Base-by-base conservation (phyloP, 495 filamentous ascomycete species). In the Hamigera avellanea region DNA sequence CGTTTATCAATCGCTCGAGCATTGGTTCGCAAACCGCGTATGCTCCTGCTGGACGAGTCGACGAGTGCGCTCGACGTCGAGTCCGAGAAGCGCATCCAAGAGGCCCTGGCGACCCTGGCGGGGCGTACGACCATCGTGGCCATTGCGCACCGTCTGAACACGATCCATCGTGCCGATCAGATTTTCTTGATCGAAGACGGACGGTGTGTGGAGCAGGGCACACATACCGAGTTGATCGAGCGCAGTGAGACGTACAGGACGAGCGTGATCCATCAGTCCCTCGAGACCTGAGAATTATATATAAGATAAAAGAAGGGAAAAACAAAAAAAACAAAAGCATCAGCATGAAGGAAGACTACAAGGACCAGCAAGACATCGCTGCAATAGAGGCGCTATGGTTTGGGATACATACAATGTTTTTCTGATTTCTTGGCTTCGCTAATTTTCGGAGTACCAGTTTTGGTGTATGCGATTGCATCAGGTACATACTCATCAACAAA, bases 1-100 rank as follows among this genome's bases (percentile, higher is more conserved):
- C 64, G 83, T 10, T 53, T 93, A 13, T 70, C 79, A 1, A 82
- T 93, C 35, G 84, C 85, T 1, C 59, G 85, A 14, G 83, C 84
- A 0, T 60, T 89, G 17, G 72, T 93, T 8, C 72, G 83, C 8
- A 70, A 80, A 31, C 83, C 85, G 3, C 59, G 66, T 31, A 58
- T 89, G 19, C 53, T 89, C 42, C 57, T 93, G 19, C 64, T 93
- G 2, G 84, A 93, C 46, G 84, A 93, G 55, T 80, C 83, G 1
- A 89, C 85, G 4, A 75, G 67, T 28, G 75, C 75, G n/a, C 59
- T 88, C 26, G 84, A 93, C 41, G 75, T 77, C 8, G 73, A 83
- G 56, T 75, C 71, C 13, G 83, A 91, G 61, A 70, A 69, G 45
- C 55, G 80, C 21, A 66, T 91, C 13, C 81, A 87, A 54, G 66